These are phyloP conservation scores for Fagopyrum homotropicum DNA, from an alignment of 148 eudicot species.

Conservation along the genomic window DNA sequence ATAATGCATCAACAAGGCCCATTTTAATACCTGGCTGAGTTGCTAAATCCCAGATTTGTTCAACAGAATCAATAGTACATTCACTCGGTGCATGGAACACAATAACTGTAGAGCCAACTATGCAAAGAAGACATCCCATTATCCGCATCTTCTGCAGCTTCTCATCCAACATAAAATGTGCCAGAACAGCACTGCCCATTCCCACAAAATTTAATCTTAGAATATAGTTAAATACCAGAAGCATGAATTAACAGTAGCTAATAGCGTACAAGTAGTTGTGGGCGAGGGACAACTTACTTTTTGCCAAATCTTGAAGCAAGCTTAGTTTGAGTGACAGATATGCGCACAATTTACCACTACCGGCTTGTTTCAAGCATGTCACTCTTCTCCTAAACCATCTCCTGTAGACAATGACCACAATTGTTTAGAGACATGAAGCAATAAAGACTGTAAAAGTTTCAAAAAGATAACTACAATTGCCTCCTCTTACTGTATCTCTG, in stretches of 20 bases:
- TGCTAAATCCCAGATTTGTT: constrained; percentile 84
- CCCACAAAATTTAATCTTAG: constrained; percentile 7
- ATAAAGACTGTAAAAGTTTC: no score
- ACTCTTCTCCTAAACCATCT: no score
- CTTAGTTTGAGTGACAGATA: no score
- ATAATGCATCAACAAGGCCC: background rate
- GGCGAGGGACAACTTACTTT: no score
- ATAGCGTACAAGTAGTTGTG: background rate
- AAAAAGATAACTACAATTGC: no score
- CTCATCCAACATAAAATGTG: constrained; percentile 74
- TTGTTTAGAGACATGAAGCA: no score
- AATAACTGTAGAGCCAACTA: constrained; percentile 69
- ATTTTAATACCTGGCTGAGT: constrained; percentile 61
- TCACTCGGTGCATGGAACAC: constrained; percentile 93
- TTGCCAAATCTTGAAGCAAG: no score
- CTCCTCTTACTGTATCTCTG: no score
- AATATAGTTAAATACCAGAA: constrained; percentile 3
- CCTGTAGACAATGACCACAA: no score
- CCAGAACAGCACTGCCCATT: constrained; percentile 66
- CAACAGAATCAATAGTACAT: constrained; percentile 57
- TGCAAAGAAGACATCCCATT: constrained; percentile 77
- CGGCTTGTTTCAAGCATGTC: no score
- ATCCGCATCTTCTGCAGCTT: constrained; percentile 70
- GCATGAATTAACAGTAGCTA: background rate
- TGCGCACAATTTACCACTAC: no score